Percentiles rank a stretch among this genome's conserved stretches.
Conservation (phyloP, 257 asterid genomes). For the Fraxinus americana region DNA sequence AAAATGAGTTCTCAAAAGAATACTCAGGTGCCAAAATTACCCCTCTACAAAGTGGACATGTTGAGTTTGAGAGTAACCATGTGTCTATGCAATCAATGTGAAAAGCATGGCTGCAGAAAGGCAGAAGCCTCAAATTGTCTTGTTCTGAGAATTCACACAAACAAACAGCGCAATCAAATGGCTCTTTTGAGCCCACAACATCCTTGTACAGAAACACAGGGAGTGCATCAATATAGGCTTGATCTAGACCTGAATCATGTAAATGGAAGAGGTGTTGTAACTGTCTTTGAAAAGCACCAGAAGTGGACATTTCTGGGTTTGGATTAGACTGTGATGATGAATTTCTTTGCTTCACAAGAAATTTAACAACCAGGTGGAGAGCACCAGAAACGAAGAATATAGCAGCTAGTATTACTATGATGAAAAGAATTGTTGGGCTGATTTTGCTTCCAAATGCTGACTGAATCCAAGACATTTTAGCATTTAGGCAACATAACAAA, state of each 20-base stretch:
- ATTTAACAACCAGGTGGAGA: conserved; percentile 60
- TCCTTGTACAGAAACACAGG: conserved; percentile 82
- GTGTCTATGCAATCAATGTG: conserved; percentile 88
- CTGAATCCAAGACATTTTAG: conserved; percentile 66
- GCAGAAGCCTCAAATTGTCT: conserved; percentile 75
- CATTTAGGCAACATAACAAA: conserved; percentile 29
- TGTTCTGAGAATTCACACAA: conserved; percentile 71
- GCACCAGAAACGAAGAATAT: conserved; percentile 63
- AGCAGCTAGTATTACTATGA: conserved; percentile 54
- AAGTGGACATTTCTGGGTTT: conserved; percentile 47
- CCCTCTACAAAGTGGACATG: conserved; percentile 92
- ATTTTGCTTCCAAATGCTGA: conserved; percentile 62
- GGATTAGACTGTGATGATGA: conserved; percentile 34
- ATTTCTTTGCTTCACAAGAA: conserved; percentile 51
- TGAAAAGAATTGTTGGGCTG: conserved; percentile 62
- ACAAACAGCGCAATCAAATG: conserved; percentile 93
- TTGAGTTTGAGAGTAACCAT: conserved; percentile 82
- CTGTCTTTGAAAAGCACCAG: conserved; percentile 74
- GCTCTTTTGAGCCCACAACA: conserved; percentile 69
- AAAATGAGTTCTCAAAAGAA: conserved; percentile 63
- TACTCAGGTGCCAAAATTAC: conserved; percentile 58
- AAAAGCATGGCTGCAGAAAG: conserved; percentile 88
- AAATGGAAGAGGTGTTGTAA: conserved; percentile 77
- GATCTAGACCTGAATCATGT: conserved; percentile 91
- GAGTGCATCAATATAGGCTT: conserved; percentile 71